Evolutionary conservation across 2,329 filamentous ascomycete genomes (phyloP).

Genomic region (Fusarium beomiforme): DNA sequence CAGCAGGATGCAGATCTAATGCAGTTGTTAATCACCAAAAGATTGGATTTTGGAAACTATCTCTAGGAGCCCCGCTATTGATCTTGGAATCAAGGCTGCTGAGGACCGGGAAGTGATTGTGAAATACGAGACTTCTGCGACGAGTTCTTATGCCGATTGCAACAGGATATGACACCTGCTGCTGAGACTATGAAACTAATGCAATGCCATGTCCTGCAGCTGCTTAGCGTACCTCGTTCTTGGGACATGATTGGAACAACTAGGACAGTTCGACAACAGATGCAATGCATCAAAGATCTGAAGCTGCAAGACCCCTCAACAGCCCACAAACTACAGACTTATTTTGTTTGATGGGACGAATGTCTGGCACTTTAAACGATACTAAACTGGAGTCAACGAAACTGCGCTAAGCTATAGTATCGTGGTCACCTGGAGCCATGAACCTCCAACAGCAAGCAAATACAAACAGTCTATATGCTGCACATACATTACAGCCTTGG

Average conservation of each 20-base stretch:
- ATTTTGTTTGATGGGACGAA: neutral
- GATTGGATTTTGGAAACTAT: conserved; percentile 2
- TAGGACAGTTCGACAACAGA: neutral
- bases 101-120: neutral
- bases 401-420: neutral
- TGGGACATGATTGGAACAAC: neutral
- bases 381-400: neutral
- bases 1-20: conserved; percentile 20
- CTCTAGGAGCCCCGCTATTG: conserved; percentile 9
- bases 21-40: conserved; percentile 19
- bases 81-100: conserved; percentile 3
- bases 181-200: conserved; percentile 21
- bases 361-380: neutral
- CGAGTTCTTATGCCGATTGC: conserved; percentile 1
- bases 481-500: neutral
- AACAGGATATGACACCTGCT: conserved; percentile 2
- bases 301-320: neutral
- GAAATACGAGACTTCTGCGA: conserved; percentile 1
- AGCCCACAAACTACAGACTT: conserved; percentile 14
- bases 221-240: conserved; percentile 2
- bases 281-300: neutral
- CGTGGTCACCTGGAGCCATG: neutral
- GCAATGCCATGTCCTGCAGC: conserved; percentile 41
- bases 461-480: neutral
- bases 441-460: neutral